Percentiles rank a stretch among this genome's conserved stretches.
phyloP scores from a whole-genome alignment of 164 flowering plant genomes.

The Cinnamomum micranthum region DNA sequence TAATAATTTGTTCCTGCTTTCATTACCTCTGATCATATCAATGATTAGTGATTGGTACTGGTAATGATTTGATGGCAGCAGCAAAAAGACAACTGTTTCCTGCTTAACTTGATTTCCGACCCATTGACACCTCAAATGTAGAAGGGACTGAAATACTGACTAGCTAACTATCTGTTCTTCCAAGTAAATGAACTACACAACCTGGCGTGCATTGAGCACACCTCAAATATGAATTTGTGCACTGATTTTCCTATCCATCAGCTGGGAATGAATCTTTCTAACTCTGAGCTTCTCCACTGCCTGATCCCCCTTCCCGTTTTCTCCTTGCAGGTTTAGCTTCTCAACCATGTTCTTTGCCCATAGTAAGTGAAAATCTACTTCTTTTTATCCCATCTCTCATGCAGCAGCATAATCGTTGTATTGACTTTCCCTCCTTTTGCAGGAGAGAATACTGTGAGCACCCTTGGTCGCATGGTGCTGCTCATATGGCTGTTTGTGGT shows the following conservation, averaged over 20 bases:
- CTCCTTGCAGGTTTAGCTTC: constrained; percentile 74
- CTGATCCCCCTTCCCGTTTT: constrained; percentile 8
- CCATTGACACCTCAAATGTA: too few relatives aligned
- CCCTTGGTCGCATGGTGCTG: constrained; percentile 33
- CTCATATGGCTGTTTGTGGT: constrained; percentile 41
- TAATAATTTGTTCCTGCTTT: too few relatives aligned
- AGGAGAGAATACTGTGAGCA: constrained; percentile 37
- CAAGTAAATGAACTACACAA: not conserved
- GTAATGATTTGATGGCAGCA: too few relatives aligned
- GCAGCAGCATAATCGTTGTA: not conserved
- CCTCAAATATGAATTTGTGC: not conserved
- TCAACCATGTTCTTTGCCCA: constrained; percentile 73
- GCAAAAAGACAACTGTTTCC: too few relatives aligned
- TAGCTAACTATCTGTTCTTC: not conserved
- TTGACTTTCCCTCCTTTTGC: constrained; percentile 7
- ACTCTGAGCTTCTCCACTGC: not conserved
- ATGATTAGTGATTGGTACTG: too few relatives aligned
- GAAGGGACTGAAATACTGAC: too few relatives aligned
- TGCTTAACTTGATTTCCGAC: too few relatives aligned
- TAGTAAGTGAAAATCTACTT: constrained; percentile 46
- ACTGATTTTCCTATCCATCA: not conserved
- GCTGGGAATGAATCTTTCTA: not conserved
- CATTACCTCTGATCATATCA: too few relatives aligned
- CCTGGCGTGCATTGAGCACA: not conserved
- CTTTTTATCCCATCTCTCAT: not conserved